A percentile compares a stretch with the other conserved stretches of the same genome.
These are phyloP conservation scores for Henckelia pumila DNA, from an alignment of 257 asterid genomes.

Conservation along the genomic window DNA sequence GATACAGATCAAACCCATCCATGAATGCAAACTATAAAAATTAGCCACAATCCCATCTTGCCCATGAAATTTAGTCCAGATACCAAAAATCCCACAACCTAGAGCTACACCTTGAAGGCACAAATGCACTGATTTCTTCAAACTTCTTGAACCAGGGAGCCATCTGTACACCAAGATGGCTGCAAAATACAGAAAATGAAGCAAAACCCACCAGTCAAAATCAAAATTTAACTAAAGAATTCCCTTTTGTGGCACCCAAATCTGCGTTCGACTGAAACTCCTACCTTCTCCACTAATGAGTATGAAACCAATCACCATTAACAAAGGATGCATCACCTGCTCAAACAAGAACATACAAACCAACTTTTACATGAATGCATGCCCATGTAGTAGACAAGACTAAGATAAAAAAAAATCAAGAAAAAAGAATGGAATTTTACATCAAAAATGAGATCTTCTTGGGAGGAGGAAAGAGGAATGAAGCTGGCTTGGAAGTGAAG, in stretches of 20 bases:
- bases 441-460: slow-evolving; percentile 61
- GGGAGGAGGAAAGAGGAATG: slow-evolving; percentile 49
- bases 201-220: slow-evolving; percentile 12
- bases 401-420: background rate
- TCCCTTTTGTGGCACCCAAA: background rate
- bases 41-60: slow-evolving; percentile 81
- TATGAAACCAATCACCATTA: slow-evolving; percentile 91
- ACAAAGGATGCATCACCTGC: slow-evolving; percentile 83
- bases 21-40: slow-evolving; percentile 86
- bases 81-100: slow-evolving; percentile 78
- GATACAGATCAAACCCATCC: slow-evolving; percentile 80
- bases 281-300: slow-evolving; percentile 88
- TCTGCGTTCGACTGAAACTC: background rate
- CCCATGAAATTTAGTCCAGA: slow-evolving; percentile 80
- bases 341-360: slow-evolving; percentile 9
- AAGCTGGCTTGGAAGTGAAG: slow-evolving; percentile 67
- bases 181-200: slow-evolving; percentile 25
- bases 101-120: slow-evolving; percentile 89
- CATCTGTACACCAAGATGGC: slow-evolving; percentile 89
- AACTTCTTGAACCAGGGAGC: slow-evolving; percentile 81
- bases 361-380: slow-evolving; percentile 12
- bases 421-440: slow-evolving; percentile 29
- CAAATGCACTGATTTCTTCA: slow-evolving; percentile 76
- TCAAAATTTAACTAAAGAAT: background rate
- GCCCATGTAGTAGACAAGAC: slow-evolving; percentile 1